These are phyloP conservation scores for Vitis rupestris DNA, from an alignment of 164 flowering plant genomes.

Conservation along the genomic window DNA sequence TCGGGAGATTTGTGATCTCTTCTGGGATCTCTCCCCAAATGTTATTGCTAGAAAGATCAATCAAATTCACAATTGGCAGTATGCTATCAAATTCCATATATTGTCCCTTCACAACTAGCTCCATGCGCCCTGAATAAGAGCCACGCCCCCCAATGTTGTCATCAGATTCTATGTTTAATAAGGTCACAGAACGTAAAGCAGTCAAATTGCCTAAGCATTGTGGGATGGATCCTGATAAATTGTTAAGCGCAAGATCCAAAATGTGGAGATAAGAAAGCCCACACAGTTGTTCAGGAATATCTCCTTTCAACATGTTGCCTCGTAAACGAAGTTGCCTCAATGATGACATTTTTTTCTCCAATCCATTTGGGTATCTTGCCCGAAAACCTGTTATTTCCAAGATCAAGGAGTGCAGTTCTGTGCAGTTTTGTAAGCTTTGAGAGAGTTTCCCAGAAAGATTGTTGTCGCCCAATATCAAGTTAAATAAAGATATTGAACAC, in stretches of 20 bases:
- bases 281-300: slow-evolving; percentile 24
- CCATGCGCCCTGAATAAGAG: too few species aligned
- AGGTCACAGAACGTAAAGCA: neutral
- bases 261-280: slow-evolving; percentile 9
- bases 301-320: slow-evolving; percentile 13
- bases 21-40: slow-evolving; percentile 14
- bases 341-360: neutral
- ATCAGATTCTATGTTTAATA: too few species aligned
- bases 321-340: slow-evolving; percentile 5
- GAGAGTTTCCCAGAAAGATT: slow-evolving; percentile 25
- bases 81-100: neutral
- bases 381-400: slow-evolving; percentile 18
- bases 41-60: slow-evolving; percentile 21
- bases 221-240: slow-evolving; percentile 25
- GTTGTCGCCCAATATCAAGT: slow-evolving; percentile 21
- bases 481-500: slow-evolving; percentile 4
- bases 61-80: neutral
- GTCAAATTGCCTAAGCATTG: slow-evolving; percentile 13
- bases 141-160: accelerated
- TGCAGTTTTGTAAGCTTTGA: slow-evolving; percentile 17
- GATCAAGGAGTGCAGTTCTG: slow-evolving; percentile 12
- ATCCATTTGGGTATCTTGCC: slow-evolving; percentile 31
- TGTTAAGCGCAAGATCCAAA: slow-evolving; percentile 23
- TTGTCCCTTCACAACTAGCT: slow-evolving; percentile 10
- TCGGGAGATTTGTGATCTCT: neutral